These are phyloP conservation scores for Epichloe aotearoae DNA, from an alignment of 2,329 filamentous ascomycete genomes.

Conservation along the genomic window DNA sequence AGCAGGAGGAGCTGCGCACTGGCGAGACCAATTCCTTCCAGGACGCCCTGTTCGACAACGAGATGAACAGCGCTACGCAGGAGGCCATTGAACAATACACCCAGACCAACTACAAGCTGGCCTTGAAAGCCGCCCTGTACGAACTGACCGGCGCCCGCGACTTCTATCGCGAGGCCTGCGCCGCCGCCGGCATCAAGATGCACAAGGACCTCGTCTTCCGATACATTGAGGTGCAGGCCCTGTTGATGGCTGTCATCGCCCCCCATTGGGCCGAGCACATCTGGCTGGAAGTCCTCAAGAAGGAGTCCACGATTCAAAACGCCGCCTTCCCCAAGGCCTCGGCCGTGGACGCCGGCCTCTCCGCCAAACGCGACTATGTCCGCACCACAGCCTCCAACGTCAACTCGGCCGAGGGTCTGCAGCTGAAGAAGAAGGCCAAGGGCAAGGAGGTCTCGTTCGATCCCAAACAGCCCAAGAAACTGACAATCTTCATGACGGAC, in stretches of 20 bases:
- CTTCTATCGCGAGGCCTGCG: conserved; percentile 75
- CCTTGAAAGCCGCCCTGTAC: conserved; percentile 77
- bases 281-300: conserved; percentile 82
- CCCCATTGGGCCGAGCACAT: conserved; percentile 93
- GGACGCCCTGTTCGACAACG: conserved; percentile 84
- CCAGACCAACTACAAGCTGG: conserved; percentile 62
- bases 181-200: conserved; percentile 68
- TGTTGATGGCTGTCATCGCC: conserved; percentile 70
- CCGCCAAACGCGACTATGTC: conserved; percentile 73
- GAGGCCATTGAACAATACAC: conserved; percentile 71
- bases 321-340: conserved; percentile 47
- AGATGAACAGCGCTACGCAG: conserved; percentile 71
- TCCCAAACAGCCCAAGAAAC: conserved; percentile 80
- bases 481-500: conserved; percentile 71
- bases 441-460: conserved; percentile 79
- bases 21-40: conserved; percentile 66
- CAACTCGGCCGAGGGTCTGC: conserved; percentile 62
- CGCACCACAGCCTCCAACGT: conserved; percentile 64
- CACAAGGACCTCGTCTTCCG: conserved; percentile 66
- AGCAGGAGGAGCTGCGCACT: conserved; percentile 56
- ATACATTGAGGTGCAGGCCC: conserved; percentile 77
- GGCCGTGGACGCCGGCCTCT: conserved; percentile 50
- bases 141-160: conserved; percentile 83
- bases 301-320: conserved; percentile 62
- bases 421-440: conserved; percentile 83